Conservation (phyloP, 2,329 filamentous ascomycete genomes). For the Blastomyces gilchristii region DNA sequence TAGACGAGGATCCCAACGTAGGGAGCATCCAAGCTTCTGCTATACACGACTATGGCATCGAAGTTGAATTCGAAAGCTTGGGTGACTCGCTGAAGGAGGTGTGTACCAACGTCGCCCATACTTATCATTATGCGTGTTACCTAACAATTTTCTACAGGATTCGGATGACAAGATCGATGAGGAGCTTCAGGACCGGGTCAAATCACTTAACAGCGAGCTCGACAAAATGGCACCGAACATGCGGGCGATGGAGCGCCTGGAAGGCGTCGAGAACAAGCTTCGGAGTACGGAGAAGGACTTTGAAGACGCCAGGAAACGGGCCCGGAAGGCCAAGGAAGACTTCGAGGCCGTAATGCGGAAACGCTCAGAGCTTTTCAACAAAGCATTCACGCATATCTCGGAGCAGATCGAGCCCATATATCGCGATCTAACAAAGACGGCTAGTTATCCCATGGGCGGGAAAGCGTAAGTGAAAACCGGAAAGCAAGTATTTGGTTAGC, state of each 20-base stretch:
- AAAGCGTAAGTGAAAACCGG: conserved; percentile 41
- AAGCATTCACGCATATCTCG: conserved; percentile 87
- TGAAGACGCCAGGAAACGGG: conserved; percentile 66
- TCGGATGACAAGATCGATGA: conserved; percentile 63
- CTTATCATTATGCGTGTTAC: conserved; percentile 14
- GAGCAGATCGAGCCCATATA: conserved; percentile 92
- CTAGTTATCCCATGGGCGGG: conserved; percentile 88
- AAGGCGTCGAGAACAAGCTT: conserved; percentile 72
- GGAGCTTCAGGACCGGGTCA: conserved; percentile 66
- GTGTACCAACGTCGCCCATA: conserved; percentile 23
- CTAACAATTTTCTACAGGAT: conserved; percentile 40
- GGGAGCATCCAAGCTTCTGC: conserved; percentile 47
- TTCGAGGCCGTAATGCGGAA: conserved; percentile 74
- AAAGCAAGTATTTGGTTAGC: background rate
- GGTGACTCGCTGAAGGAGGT: conserved; percentile 74
- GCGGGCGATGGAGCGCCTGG: conserved; percentile 84
- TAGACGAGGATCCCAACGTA: conserved; percentile 58
- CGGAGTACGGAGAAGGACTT: conserved; percentile 81
- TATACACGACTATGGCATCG: conserved; percentile 83
- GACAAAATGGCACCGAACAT: conserved; percentile 96
- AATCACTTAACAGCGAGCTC: conserved; percentile 62
- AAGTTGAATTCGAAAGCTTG: conserved; percentile 72
- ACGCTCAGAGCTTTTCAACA: conserved; percentile 86
- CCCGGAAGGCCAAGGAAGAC: conserved; percentile 65
- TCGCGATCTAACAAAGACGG: conserved; percentile 82